These are phyloP conservation scores for Jatropha podagrica DNA, from an alignment of 441 rosid species.

Conservation along the genomic window DNA sequence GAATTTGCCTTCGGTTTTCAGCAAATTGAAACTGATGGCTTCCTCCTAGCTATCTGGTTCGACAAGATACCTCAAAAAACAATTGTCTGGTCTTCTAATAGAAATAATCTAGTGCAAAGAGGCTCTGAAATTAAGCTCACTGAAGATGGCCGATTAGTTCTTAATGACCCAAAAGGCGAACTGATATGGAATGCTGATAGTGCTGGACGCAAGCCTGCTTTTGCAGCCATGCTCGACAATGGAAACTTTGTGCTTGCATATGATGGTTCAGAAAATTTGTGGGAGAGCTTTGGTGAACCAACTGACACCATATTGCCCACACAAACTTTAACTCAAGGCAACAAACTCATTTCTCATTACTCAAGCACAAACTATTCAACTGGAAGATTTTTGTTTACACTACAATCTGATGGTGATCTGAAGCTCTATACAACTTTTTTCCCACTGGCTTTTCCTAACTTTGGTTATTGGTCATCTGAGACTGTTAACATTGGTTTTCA, in stretches of 20 bases:
- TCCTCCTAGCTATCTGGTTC: slow-evolving; percentile 26
- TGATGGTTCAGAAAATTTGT: background rate
- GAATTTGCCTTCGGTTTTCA: slow-evolving; percentile 42
- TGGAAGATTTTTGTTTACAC: slow-evolving; percentile 33
- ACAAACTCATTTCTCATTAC: slow-evolving; percentile 3
- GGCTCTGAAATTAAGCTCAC: slow-evolving; percentile 33
- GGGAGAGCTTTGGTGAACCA: slow-evolving; percentile 9
- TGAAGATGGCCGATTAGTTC: slow-evolving; percentile 24
- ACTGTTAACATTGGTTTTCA: slow-evolving; percentile 1
- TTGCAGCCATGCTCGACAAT: slow-evolving; percentile 14
- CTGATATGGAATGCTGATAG: background rate
- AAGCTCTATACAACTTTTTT: slow-evolving; percentile 18
- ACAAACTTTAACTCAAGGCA: background rate
- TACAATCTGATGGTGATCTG: slow-evolving; percentile 24
- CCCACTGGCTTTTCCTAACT: slow-evolving; percentile 5
- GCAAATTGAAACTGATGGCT: slow-evolving; percentile 1
- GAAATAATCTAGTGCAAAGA: slow-evolving; percentile 11
- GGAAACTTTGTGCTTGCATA: slow-evolving; percentile 13
- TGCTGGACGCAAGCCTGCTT: background rate
- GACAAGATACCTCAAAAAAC: slow-evolving; percentile 20
- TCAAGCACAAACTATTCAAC: background rate
- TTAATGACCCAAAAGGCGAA: slow-evolving; percentile 26
- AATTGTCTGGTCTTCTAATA: slow-evolving; percentile 39
- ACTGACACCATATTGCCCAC: slow-evolving; percentile 10
- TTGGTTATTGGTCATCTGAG: slow-evolving; percentile 14